Percentiles rank a stretch among this genome's conserved stretches.
These are phyloP conservation scores for Catenaria anguillulae DNA, from an alignment of 371 early-diverging fungal species.

Conservation along the genomic window DNA sequence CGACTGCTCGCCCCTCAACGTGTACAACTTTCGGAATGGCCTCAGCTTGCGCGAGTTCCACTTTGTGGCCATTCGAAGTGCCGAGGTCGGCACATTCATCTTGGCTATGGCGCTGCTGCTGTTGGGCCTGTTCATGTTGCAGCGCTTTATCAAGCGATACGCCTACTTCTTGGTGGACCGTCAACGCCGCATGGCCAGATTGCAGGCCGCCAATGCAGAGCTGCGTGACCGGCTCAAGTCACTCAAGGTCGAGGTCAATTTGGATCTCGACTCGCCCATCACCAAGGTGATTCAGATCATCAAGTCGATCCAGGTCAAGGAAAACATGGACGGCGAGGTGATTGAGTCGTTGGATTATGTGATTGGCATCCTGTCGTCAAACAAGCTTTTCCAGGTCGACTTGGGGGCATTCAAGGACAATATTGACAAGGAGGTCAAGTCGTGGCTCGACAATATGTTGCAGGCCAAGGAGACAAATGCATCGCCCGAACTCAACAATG, in stretches of 20 bases:
- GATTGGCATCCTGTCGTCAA: constrained; percentile 25
- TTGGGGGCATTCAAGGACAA: constrained; percentile 17
- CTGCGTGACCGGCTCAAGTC: constrained; percentile 18
- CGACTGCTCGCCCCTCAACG: background rate
- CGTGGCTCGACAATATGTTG: constrained; percentile 25
- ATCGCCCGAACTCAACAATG: background rate
- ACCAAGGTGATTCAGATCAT: constrained; percentile 31
- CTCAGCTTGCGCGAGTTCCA: background rate
- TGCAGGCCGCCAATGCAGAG: constrained; percentile 19
- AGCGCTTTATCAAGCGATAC: constrained; percentile 23
- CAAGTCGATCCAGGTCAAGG: constrained; percentile 20
- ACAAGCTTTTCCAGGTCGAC: constrained; percentile 28
- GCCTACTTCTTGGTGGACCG: constrained; percentile 20
- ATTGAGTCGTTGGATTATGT: constrained; percentile 27
- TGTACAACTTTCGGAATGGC: constrained; percentile 4
- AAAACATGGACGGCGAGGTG: constrained; percentile 18
- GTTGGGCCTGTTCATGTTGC: constrained; percentile 17
- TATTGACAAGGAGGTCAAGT: constrained; percentile 26
- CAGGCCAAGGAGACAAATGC: constrained; percentile 5
- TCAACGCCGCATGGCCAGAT: constrained; percentile 13
- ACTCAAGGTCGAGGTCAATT: constrained; percentile 18
- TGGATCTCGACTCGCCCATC: constrained; percentile 35
- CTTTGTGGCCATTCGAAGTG: background rate
- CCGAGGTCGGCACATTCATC: constrained; percentile 17
- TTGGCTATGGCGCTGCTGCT: constrained; percentile 16